A percentile compares a stretch with the other conserved stretches of the same genome.
Conservation (phyloP, 257 asterid species). For the Petunia secreta region DNA sequence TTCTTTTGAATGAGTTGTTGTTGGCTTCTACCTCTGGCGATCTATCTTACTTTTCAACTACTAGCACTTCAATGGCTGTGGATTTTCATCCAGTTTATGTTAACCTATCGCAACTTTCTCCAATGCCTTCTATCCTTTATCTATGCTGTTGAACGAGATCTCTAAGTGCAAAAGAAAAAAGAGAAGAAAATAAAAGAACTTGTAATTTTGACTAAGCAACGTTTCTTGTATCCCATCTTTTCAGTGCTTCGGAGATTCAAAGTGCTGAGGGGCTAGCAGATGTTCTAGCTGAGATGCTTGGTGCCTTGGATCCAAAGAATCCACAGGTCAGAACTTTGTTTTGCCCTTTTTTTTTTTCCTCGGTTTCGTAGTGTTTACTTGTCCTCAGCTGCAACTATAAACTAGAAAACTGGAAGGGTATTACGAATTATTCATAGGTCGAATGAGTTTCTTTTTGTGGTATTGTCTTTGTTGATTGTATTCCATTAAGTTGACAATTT, state of each 20-base stretch:
- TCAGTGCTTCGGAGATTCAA: conserved; percentile 81
- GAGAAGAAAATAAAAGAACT: conserved; percentile 1
- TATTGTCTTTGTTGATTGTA: background rate
- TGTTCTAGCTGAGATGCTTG: conserved; percentile 82
- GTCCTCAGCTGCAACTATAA: background rate
- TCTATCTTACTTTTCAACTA: background rate
- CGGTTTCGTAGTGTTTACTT: background rate
- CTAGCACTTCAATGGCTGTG: background rate
- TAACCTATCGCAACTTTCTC: background rate
- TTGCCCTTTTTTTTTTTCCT: conserved; percentile 18
- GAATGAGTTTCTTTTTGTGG: background rate
- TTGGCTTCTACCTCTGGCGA: background rate
- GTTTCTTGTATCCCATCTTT: conserved; percentile 22
- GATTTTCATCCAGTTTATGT: background rate
- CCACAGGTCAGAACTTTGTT: conserved; percentile 56
- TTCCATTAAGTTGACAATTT: background rate
- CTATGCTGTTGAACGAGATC: background rate
- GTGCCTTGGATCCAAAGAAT: conserved; percentile 76
- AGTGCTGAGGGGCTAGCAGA: conserved; percentile 84
- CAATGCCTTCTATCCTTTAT: conserved; percentile 2
- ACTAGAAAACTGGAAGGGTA: background rate
- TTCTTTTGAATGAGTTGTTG: conserved; percentile 21
- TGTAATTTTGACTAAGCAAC: background rate
- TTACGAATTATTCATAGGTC: background rate
- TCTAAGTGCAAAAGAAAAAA: background rate